Evolutionary conservation across 164 flowering plant species (phyloP), one percentile per base, ranked within the genome.

Genomic region (Stephania cephalantha): DNA sequence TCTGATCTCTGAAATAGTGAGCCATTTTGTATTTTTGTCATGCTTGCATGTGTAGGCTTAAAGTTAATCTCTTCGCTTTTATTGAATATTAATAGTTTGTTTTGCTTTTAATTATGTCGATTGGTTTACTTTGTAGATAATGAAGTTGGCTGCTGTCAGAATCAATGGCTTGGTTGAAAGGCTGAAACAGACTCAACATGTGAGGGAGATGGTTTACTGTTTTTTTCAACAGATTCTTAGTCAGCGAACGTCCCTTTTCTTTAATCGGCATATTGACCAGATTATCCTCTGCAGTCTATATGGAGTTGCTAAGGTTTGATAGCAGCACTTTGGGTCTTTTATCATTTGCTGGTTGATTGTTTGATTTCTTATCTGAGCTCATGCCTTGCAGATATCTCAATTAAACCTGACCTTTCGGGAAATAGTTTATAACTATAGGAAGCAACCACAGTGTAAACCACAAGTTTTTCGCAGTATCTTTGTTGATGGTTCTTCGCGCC

Each of bases 81-180:
- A 10, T 50, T 11, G 55, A 50, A 0, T 50, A 50, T 50, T 11
- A 2, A 10, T 15, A 50, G 55, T 50, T 9, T 50, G 15, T 35
- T 48, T 48, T 48, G 55, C 4, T 50, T 50, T 50, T 50, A 35
- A 35, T 1, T 35, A 11, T 53, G 1, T 53, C n/a, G 5, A n/a
- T 61, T 61, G 20, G 0, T 61, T 61, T 58, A 29, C 42, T 31
- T 71, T 48, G 17, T 70, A 95, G 99, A 91, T 95, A 63, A 78
- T 85, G 53, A 95, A 94, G 85, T 77, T 96, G 80, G 99, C 97
- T 65, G 97, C 98, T 74, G 98, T 94, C 69, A 91, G 98, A 85
- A 90, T 96, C 79, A 94, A 87, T 79, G 90, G 95, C 46, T 90
- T 96, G 95, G 88, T 89, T 77, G 98, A 96, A 80, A 87, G 91